Conservation (phyloP, 169 alveolate species). For the Cryptosporidium muris region DNA sequence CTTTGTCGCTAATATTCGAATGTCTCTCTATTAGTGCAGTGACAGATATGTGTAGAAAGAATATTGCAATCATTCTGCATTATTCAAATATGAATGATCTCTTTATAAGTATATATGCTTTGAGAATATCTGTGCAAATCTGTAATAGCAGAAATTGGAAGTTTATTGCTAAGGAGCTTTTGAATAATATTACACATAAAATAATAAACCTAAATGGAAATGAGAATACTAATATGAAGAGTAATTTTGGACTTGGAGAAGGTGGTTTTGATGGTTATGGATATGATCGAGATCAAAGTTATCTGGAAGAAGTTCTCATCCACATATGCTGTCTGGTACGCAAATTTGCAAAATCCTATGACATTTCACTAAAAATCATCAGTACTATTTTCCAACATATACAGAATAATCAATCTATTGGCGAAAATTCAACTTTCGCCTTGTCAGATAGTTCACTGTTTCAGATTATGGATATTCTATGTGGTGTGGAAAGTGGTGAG, state of each 20-base stretch:
- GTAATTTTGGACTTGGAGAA: too few species aligned
- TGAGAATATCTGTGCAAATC: slow-evolving; percentile 22
- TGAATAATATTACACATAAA: slow-evolving; percentile 36
- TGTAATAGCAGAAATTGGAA: slow-evolving; percentile 36
- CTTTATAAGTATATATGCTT: slow-evolving; percentile 24
- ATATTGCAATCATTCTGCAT: slow-evolving; percentile 7
- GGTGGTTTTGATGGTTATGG: too few species aligned
- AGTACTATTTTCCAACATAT: slow-evolving; percentile 26
- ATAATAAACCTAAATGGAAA: not conserved
- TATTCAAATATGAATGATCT: slow-evolving; percentile 32
- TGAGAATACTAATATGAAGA: too few species aligned
- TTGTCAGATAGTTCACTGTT: slow-evolving; percentile 61
- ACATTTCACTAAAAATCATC: slow-evolving; percentile 35
- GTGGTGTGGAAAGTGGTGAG: not conserved
- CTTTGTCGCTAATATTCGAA: slow-evolving; percentile 37
- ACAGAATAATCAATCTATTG: slow-evolving; percentile 15
- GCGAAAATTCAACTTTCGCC: not conserved
- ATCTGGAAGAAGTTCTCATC: slow-evolving; percentile 35
- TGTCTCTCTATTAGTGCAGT: slow-evolving; percentile 2
- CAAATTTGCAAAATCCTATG: slow-evolving; percentile 22
- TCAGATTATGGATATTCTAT: slow-evolving; percentile 50
- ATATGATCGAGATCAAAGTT: not conserved
- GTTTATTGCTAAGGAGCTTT: slow-evolving; percentile 40
- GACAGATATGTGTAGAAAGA: slow-evolving; percentile 15
- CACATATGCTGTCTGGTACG: slow-evolving; percentile 12